Percentiles rank a stretch among this genome's conserved stretches.
Evolutionary conservation across 768 basidiomycete genomes (phyloP).

Genomic region (Rhodotorula taiwanensis): DNA sequence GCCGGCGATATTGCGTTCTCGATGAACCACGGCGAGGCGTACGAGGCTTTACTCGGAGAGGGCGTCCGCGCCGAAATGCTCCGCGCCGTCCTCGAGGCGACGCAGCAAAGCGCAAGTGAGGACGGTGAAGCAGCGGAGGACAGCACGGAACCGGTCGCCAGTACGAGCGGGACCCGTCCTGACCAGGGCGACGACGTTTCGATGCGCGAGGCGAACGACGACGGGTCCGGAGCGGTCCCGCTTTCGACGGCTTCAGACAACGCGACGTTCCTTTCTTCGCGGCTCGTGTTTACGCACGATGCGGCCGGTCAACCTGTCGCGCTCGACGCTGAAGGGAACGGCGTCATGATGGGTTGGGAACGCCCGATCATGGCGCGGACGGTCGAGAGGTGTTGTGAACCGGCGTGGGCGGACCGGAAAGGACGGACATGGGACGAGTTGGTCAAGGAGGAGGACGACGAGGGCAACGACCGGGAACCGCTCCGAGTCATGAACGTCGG

Average conservation of each 20-base stretch:
- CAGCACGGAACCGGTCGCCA: background rate
- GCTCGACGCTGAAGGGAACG: slow-evolving; percentile 67
- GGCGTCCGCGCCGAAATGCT: slow-evolving; percentile 78
- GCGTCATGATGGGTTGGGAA: slow-evolving; percentile 99
- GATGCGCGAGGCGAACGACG: slow-evolving; percentile 46
- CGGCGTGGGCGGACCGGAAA: slow-evolving; percentile 36
- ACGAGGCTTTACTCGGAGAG: slow-evolving; percentile 76
- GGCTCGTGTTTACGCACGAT: slow-evolving; percentile 63
- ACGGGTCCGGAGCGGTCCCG: too few species aligned
- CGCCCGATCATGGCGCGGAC: slow-evolving; percentile 75
- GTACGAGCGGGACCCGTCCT: background rate
- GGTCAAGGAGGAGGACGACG: slow-evolving; percentile 32
- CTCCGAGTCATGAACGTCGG: slow-evolving; percentile 80
- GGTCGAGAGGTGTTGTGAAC: slow-evolving; percentile 57
- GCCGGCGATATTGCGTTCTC: slow-evolving; percentile 87
- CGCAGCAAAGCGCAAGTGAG: background rate
- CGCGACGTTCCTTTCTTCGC: slow-evolving; percentile 61
- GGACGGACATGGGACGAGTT: slow-evolving; percentile 40
- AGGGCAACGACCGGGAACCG: slow-evolving; percentile 13
- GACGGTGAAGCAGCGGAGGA: background rate
- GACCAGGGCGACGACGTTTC: slow-evolving; percentile 10
- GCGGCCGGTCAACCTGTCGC: slow-evolving; percentile 75
- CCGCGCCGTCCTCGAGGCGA: slow-evolving; percentile 30
- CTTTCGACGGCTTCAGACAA: slow-evolving; percentile 36
- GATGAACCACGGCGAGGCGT: slow-evolving; percentile 67